phyloP scores from a whole-genome alignment of 306 rosid species.

The Sophora flavescens region DNA sequence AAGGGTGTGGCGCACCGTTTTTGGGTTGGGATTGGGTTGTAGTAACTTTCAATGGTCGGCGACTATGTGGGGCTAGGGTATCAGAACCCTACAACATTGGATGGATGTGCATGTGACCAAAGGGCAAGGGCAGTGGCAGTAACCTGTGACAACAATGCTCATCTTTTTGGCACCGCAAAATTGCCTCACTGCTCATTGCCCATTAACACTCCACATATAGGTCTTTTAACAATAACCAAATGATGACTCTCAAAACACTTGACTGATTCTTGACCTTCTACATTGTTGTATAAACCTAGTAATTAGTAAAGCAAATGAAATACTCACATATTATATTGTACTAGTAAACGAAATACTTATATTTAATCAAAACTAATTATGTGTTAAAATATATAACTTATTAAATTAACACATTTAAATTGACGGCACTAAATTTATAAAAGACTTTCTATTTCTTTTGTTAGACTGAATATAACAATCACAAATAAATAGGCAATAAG shows the following conservation, averaged over 20 bases:
- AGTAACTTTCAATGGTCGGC: conserved; percentile 33
- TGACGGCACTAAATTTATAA: neutral
- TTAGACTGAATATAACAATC: neutral
- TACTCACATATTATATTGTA: no score
- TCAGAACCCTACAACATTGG: neutral
- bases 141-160: neutral
- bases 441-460: neutral
- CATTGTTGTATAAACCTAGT: no score
- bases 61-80: neutral
- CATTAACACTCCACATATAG: neutral
- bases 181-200: neutral
- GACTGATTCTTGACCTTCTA: no score
- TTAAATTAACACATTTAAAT: no score
- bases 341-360: no score
- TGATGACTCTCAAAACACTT: no score
- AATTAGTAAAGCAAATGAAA: no score
- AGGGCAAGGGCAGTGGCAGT: neutral
- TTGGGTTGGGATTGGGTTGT: neutral
- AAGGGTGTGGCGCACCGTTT: conserved; percentile 31
- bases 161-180: neutral
- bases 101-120: neutral
- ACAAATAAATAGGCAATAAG: no score
- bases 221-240: no score
- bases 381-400: no score
- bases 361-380: no score